Evolutionary conservation across 139 green algal species (phyloP).

Genomic region (Chlorella sp.): DNA sequence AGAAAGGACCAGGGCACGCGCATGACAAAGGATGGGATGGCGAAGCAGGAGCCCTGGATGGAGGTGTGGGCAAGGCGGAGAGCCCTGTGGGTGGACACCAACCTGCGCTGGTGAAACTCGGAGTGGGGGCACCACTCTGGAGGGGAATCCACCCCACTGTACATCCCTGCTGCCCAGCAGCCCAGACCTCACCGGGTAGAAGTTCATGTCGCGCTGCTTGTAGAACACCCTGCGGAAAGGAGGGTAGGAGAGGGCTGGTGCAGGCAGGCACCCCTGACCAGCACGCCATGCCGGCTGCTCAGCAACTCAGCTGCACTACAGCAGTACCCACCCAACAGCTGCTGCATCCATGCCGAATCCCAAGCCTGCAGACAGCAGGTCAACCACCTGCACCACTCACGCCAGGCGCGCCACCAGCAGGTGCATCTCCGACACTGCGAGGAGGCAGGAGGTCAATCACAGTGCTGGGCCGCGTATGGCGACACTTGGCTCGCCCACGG

Average conservation of each 20-base stretch:
- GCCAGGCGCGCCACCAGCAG: conserved; percentile 27
- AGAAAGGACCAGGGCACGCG: conserved; percentile 44
- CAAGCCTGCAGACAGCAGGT: neutral
- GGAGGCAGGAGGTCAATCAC: too few relatives aligned
- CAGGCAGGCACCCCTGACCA: too few relatives aligned
- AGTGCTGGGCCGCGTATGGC: too few relatives aligned
- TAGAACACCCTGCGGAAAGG: conserved; percentile 49
- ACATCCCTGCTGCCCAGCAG: neutral
- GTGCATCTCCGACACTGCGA: conserved; percentile 37
- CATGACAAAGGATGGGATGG: conserved; percentile 52
- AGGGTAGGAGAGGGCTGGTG: neutral
- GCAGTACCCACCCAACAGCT: too few relatives aligned
- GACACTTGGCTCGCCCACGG: too few relatives aligned
- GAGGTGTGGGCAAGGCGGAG: too few relatives aligned
- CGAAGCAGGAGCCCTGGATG: conserved; percentile 50
- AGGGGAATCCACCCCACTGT: neutral
- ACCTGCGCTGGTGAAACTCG: too few relatives aligned
- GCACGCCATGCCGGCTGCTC: neutral
- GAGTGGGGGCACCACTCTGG: conserved; percentile 18
- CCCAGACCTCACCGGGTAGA: conserved; percentile 13
- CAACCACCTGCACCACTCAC: neutral
- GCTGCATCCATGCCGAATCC: too few relatives aligned
- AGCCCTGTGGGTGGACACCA: too few relatives aligned
- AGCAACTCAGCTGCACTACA: too few relatives aligned
- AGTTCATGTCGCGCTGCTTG: conserved; percentile 57